phyloP scores from a whole-genome alignment of 345 rosid species.

The Passiflora organensis region DNA sequence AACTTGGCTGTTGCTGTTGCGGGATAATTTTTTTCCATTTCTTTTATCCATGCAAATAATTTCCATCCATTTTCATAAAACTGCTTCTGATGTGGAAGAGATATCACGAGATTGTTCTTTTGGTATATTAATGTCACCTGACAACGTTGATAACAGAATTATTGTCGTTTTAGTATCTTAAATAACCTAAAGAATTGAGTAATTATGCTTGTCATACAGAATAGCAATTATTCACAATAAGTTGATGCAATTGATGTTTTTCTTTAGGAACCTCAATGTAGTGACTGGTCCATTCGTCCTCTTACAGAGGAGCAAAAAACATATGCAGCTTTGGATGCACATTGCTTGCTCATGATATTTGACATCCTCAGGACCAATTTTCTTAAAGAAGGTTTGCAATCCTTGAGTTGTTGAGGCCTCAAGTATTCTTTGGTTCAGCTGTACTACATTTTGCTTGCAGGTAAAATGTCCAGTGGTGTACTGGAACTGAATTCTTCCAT shows the following conservation, averaged over 20 bases:
- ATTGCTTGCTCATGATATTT: conserved; percentile 76
- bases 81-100: not conserved
- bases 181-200: too few species aligned
- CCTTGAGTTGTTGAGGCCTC: not conserved
- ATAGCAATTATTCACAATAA: conserved; percentile 16
- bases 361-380: conserved; percentile 42
- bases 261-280: conserved; percentile 92
- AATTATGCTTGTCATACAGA: conserved; percentile 8
- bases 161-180: too few species aligned
- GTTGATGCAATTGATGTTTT: conserved; percentile 27
- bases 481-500: conserved; percentile 19
- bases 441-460: conserved; percentile 24
- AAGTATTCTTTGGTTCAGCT: not conserved
- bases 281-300: conserved; percentile 96
- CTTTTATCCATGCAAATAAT: too few species aligned
- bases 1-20: too few species aligned
- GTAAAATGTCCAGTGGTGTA: conserved; percentile 10
- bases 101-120: too few species aligned
- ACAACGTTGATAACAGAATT: too few species aligned
- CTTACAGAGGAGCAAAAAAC: conserved; percentile 84
- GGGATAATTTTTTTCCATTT: too few species aligned
- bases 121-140: too few species aligned
- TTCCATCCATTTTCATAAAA: not conserved
- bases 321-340: conserved; percentile 87
- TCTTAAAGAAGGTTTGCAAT: conserved; percentile 48